Evolutionary conservation across 78 protist genomes (phyloP), one percentile per base, ranked within the genome.

Genomic region (Isochrysis galbana): DNA sequence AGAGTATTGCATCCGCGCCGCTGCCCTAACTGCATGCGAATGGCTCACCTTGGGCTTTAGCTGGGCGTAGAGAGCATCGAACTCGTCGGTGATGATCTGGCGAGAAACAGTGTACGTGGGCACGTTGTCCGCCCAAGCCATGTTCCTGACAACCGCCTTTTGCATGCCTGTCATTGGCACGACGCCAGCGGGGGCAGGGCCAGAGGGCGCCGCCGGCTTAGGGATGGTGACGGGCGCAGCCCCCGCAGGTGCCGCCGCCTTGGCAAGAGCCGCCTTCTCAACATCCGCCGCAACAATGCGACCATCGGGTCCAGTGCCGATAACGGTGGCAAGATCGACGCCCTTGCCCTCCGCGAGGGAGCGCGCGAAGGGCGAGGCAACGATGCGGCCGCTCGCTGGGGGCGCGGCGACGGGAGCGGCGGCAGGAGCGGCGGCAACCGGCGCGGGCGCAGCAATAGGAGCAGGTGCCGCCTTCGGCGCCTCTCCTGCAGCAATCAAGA

Each of bases 281-380:
- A 83, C 89, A 25, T 88, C 91, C 67, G 29, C 48, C 26, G 67
- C 91, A 1, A n/a, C n/a, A 4, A 88, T 88, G 67, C 91, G 91
- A 14, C 91, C 91, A 23, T 88, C 67, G 26, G 91, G 91, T 5
- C 91, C 80, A 0, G 80, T 70, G 34, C 84, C 84, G 45, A 3
- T 26, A 17, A 74, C 45, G 32, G 19, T 34, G 26, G 32, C 1
- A 2, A 74, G 44, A 45, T 74, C 84, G 5, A 74, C 46, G 46
- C 84, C 84, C 26, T 38, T 36, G 46, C 14, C 44, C 84, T 74
- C 84, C 25, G 84, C 84, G 36, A 74, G 84, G 46, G 11, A 23
- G n/a, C 29, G 11, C 14, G 84, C 84, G 21, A 74, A 74, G 22
- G 84, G 84, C 17, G n/a, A 21, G 26, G 84, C 84, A 14, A 39